Evolutionary conservation across 2,329 filamentous ascomycete species (phyloP), one percentile per base, ranked within the genome.

Genomic region (Mycosphaerella sp.): DNA sequence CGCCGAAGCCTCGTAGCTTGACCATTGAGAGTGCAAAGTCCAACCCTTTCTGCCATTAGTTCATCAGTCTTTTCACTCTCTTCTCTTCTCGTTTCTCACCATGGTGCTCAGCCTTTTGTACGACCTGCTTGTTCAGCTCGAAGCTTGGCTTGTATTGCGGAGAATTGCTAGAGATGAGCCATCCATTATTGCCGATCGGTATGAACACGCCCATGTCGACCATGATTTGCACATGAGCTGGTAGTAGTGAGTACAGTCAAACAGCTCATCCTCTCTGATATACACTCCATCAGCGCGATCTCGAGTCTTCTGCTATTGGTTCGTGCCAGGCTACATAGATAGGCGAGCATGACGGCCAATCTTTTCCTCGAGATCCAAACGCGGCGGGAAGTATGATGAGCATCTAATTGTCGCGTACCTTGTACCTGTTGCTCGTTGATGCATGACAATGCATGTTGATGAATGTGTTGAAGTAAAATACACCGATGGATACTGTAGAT

Each of bases 11-110:
- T 10, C 55, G 52, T 4, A 58, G 51, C 38, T 58, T 58, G 21
- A 58, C 55, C 55, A 58, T 58, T 5, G 55, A 58, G 11, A 58
- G 48, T 17, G 55, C 55, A n/a, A 58, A 58, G 40, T 58, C 55
- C 6, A 58, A 26, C 5, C 45, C 34, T 38, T 11, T n/a, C 4
- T 2, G 10, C 10, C 10, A n/a, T 38, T 38, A 38, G 34, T 38
- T 38, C 10, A n/a, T 9, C 6, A 38, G 10, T 8, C 10, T 9
- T 38, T 11, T 4, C 10, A n/a, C 12, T 38, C 8, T 38, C 10
- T 5, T 21, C 21, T 21, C 21, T 4, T n/a, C 34, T 6, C 6
- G 3, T 38, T 7, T 38, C 34, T 11, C 12, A 38, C 34, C 45
- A 43, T 52, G 48, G 44, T 31, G 21, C 23, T 58, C 55, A 11